These are phyloP conservation scores for Mycena chlorophos DNA, from an alignment of 768 basidiomycete species.

Conservation along the genomic window DNA sequence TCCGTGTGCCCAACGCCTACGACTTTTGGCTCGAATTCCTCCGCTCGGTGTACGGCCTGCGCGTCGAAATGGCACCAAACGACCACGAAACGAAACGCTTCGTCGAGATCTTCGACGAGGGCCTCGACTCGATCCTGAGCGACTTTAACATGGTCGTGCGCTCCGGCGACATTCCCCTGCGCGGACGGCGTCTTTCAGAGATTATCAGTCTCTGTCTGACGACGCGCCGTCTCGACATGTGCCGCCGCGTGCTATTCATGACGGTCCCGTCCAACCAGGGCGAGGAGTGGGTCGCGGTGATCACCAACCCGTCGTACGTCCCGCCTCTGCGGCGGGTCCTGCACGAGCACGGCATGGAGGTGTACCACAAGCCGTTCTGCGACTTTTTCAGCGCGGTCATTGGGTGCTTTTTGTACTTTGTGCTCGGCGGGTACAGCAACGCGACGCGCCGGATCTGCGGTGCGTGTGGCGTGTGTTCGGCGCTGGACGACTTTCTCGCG, in stretches of 20 bases:
- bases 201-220: conserved; percentile 18
- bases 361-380: conserved; percentile 19
- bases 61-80: conserved; percentile 5
- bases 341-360: conserved; percentile 13
- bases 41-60: conserved; percentile 8
- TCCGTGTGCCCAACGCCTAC: conserved; percentile 19
- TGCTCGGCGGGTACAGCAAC: conserved; percentile 10
- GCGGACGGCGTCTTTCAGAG: conserved; percentile 19
- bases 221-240: conserved; percentile 21
- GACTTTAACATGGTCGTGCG: conserved; percentile 15
- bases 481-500: conserved; percentile 19
- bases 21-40: conserved; percentile 23
- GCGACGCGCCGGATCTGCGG: conserved; percentile 8
- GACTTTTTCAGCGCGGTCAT: conserved; percentile 23
- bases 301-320: conserved; percentile 11
- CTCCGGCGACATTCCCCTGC: conserved; percentile 14
- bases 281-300: conserved; percentile 17
- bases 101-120: conserved; percentile 15
- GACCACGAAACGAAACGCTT: conserved; percentile 18
- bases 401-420: conserved; percentile 20
- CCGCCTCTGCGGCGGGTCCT: conserved; percentile 13
- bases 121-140: conserved; percentile 16
- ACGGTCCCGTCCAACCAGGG: conserved; percentile 20
- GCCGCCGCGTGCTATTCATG: conserved; percentile 17
- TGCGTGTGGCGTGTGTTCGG: conserved; percentile 14